These are phyloP conservation scores for Coemansia guatemalensis DNA, from an alignment of 192 early-diverging fungal genomes.

Conservation along the genomic window DNA sequence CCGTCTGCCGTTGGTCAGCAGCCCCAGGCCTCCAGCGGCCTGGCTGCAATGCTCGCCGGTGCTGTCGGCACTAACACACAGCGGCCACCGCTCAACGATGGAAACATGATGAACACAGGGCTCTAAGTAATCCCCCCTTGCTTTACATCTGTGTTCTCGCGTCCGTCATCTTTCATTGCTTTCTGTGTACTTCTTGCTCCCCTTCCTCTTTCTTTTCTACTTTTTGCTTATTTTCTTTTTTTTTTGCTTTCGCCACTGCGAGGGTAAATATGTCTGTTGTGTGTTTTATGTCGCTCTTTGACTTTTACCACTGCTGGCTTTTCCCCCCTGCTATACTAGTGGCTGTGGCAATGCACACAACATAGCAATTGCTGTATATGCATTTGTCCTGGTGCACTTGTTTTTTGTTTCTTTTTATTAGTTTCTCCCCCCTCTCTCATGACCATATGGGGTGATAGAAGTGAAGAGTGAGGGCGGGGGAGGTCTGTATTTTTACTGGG, in stretches of 20 bases:
- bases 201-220: constrained; percentile 1
- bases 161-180: background rate
- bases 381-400: constrained; percentile 5
- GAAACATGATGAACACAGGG: constrained; percentile 40
- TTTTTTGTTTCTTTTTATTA: constrained; percentile 9
- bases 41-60: constrained; percentile 51
- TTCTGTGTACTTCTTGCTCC: constrained; percentile 2
- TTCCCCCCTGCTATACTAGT: constrained; percentile 1
- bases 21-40: constrained; percentile 39
- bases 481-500: constrained; percentile 1
- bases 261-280: background rate
- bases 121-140: constrained; percentile 14
- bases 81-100: constrained; percentile 21
- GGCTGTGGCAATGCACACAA: background rate
- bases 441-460: constrained; percentile 1
- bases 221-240: background rate
- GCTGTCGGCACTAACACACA: constrained; percentile 29
- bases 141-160: background rate
- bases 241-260: constrained; percentile 3
- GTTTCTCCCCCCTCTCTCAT: background rate
- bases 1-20: constrained; percentile 29
- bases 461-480: constrained; percentile 2
- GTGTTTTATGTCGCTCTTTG: background rate
- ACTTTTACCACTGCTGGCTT: background rate
- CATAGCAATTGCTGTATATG: background rate